A percentile compares a stretch with the other conserved stretches of the same genome.
These are phyloP conservation scores for Mycena vitilis DNA, from an alignment of 768 basidiomycete genomes.

Conservation along the genomic window DNA sequence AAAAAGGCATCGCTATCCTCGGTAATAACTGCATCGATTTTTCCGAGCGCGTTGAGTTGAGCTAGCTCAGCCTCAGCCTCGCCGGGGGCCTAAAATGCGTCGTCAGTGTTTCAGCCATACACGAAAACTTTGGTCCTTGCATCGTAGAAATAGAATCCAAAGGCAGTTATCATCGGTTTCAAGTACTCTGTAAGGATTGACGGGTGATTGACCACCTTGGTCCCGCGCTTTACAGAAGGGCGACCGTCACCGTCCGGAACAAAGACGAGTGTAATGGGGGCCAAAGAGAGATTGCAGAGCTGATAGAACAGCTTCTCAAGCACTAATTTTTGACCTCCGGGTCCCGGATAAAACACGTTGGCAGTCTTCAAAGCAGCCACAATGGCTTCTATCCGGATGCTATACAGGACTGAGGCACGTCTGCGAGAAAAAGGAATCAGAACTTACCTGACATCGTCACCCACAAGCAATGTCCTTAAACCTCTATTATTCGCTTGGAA, in stretches of 20 bases:
- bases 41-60: neutral
- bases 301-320: constrained; percentile 14
- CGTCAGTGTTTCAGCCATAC: no score
- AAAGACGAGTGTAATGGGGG: constrained; percentile 54
- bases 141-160: neutral
- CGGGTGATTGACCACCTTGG: constrained; percentile 27
- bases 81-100: constrained; percentile 22
- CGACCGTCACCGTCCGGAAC: constrained; percentile 59
- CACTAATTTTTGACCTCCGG: neutral
- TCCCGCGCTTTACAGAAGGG: constrained; percentile 53
- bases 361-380: neutral
- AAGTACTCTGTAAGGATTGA: neutral
- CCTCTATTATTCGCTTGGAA: constrained; percentile 7
- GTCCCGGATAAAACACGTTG: neutral
- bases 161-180: constrained; percentile 5
- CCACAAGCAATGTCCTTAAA: neutral
- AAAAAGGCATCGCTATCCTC: constrained; percentile 20
- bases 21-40: constrained; percentile 15
- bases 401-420: neutral
- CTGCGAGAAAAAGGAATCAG: no score
- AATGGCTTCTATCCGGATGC: neutral
- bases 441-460: constrained; percentile 14
- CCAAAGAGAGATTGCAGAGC: constrained; percentile 41
- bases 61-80: constrained; percentile 25
- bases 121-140: no score